Conservation (phyloP, 202 grass and related monocot genomes). For the Musa balbisiana region DNA sequence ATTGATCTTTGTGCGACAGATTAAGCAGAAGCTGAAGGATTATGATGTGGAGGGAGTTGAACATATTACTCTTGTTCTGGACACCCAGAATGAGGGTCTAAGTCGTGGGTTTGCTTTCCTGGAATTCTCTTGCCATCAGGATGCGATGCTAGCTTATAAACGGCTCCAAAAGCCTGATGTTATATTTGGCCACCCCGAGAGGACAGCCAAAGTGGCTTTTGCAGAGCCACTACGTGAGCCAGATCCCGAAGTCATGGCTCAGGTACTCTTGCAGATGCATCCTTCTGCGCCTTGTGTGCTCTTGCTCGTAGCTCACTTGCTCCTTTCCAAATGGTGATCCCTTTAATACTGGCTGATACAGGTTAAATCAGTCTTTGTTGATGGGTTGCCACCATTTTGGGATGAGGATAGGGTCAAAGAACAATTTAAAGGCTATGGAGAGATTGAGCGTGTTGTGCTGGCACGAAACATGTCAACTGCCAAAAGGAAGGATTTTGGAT, state of each 20-base stretch:
- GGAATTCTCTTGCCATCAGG: constrained; percentile 52
- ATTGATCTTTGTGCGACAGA: constrained; percentile 25
- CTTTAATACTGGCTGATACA: constrained; percentile 7
- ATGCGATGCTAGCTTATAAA: constrained; percentile 62
- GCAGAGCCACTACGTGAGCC: constrained; percentile 60
- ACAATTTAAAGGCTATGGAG: constrained; percentile 35
- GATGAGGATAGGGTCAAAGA: constrained; percentile 48
- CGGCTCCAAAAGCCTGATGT: constrained; percentile 56
- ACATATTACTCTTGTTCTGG: constrained; percentile 56
- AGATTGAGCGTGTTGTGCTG: constrained; percentile 48
- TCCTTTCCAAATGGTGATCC: neutral
- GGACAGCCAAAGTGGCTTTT: constrained; percentile 71
- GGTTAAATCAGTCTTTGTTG: constrained; percentile 53
- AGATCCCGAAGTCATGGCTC: constrained; percentile 61
- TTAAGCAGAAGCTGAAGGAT: constrained; percentile 43
- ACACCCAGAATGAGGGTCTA: constrained; percentile 54
- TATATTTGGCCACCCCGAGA: constrained; percentile 55
- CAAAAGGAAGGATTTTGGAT: constrained; percentile 52
- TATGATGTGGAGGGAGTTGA: constrained; percentile 49
- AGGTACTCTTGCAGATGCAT: constrained; percentile 26
- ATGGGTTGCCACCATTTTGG: constrained; percentile 49
- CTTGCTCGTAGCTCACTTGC: neutral
- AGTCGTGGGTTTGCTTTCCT: constrained; percentile 76
- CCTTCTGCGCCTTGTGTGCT: neutral
- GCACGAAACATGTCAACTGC: constrained; percentile 55